These are phyloP conservation scores for Zygosaccharomyces pseudorouxii DNA, from an alignment of 805 yeast genomes.

Conservation along the genomic window DNA sequence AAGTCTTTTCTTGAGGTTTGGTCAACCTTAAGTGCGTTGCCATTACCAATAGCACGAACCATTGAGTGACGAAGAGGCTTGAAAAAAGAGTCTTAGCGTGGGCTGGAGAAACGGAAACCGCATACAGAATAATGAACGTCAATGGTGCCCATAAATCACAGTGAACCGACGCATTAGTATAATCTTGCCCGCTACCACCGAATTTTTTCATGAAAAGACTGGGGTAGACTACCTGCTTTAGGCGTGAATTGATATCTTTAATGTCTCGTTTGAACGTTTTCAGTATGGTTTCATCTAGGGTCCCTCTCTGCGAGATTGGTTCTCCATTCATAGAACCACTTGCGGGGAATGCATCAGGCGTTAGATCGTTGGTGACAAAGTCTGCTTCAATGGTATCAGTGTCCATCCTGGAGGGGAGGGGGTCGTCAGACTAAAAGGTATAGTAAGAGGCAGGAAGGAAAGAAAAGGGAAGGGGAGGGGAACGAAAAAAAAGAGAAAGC, in stretches of 20 bases:
- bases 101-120: conserved; percentile 29
- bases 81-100: conserved; percentile 32
- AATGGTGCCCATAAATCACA: conserved; percentile 38
- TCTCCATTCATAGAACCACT: conserved; percentile 3
- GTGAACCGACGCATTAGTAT: conserved; percentile 14
- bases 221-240: conserved; percentile 35
- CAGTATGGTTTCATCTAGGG: conserved; percentile 31
- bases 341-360: conserved; percentile 2
- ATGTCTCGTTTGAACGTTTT: conserved; percentile 32
- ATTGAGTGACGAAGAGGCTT: conserved; percentile 30
- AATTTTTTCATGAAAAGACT: conserved; percentile 14
- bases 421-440: not conserved
- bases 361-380: conserved; percentile 15
- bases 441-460: not conserved
- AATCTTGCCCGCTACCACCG: not conserved
- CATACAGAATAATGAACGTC: conserved; percentile 28
- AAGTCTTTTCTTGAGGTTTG: conserved; percentile 23
- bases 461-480: conserved; percentile 6
- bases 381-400: conserved; percentile 28
- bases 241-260: conserved; percentile 28
- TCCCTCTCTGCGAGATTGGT: conserved; percentile 24
- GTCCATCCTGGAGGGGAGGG: not conserved
- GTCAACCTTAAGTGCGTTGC: conserved; percentile 31
- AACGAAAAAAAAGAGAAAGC: conserved; percentile 7
- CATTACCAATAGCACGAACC: conserved; percentile 29